Percentiles rank a stretch among this genome's conserved stretches.
These are phyloP conservation scores for Pythium apleroticum DNA, from an alignment of 352 stramenopile genomes.

Conservation along the genomic window DNA sequence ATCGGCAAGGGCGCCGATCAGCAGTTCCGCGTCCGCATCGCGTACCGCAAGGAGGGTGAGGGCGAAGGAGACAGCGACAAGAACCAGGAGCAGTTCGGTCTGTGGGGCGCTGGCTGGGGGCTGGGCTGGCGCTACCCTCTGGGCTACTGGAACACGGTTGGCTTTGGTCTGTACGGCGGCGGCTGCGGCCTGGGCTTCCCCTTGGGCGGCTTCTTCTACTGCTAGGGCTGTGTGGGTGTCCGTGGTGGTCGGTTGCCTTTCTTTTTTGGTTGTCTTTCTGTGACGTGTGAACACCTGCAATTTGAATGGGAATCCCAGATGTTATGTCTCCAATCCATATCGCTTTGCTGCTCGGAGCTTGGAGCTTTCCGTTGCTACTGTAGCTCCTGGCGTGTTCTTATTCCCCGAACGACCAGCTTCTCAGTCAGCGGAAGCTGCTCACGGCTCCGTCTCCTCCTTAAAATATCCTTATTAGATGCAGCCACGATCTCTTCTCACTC, in stretches of 20 bases:
- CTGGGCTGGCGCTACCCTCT: constrained; percentile 9
- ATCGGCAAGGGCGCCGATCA: background rate
- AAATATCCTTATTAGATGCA: no score
- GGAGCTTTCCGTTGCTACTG: no score
- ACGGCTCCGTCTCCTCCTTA: background rate
- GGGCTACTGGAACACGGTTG: constrained; percentile 14
- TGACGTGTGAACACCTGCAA: constrained; percentile 15
- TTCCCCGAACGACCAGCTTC: no score
- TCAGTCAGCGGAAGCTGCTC: no score
- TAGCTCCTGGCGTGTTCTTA: no score
- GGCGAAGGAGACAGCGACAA: no score
- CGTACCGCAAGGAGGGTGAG: constrained; percentile 2
- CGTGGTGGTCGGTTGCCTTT: no score
- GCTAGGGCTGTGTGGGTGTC: background rate
- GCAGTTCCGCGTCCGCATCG: background rate
- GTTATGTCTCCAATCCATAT: no score
- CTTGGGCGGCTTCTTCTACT: constrained; percentile 4
- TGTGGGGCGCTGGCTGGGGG: background rate
- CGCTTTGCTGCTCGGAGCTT: no score
- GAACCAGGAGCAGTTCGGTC: constrained; percentile 4
- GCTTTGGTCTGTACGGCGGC: constrained; percentile 10
- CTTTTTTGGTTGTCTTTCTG: constrained; percentile 1
- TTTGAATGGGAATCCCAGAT: background rate
- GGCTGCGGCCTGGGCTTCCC: constrained; percentile 10
- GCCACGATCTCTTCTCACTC: no score